Evolutionary conservation across 345 rosid species (phyloP).

Genomic region (Brassica carinata): DNA sequence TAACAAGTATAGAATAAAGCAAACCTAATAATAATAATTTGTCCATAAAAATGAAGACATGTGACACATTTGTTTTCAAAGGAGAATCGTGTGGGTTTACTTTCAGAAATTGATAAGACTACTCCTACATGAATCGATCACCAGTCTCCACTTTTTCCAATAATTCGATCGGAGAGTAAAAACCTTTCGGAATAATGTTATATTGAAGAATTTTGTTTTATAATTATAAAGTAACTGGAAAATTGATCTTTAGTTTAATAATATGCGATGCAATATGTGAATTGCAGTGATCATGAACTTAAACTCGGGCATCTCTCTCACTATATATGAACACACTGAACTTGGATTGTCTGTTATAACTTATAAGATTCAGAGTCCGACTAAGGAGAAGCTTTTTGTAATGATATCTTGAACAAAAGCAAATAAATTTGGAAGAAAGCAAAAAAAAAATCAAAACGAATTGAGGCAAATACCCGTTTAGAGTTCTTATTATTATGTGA

Average conservation of each 20-base stretch:
- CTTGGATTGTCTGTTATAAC: not conserved
- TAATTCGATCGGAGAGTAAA: not conserved
- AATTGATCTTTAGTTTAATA: not conserved
- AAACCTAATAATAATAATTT: slow-evolving; percentile 28
- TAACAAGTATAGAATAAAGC: slow-evolving; percentile 35
- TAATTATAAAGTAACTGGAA: not conserved
- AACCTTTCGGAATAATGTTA: not conserved
- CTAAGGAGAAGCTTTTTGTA: not conserved
- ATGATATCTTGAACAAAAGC: not conserved
- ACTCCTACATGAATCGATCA: slow-evolving; percentile 5
- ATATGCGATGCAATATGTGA: not conserved
- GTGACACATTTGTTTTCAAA: slow-evolving; percentile 30
- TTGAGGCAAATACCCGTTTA: too few relatives aligned
- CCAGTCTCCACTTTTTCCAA: not conserved
- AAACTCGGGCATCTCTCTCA: not conserved
- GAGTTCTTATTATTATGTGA: too few relatives aligned
- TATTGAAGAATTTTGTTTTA: not conserved
- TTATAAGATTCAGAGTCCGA: not conserved
- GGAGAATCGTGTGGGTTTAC: slow-evolving; percentile 32
- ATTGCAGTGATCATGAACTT: not conserved
- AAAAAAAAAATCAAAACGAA: too few relatives aligned
- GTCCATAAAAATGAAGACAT: slow-evolving; percentile 39
- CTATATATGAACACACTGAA: not conserved
- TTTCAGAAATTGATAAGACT: slow-evolving; percentile 28
- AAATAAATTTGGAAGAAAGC: too few relatives aligned